Evolutionary conservation across 768 basidiomycete species (phyloP).

Genomic region (Boletus sensibilis): DNA sequence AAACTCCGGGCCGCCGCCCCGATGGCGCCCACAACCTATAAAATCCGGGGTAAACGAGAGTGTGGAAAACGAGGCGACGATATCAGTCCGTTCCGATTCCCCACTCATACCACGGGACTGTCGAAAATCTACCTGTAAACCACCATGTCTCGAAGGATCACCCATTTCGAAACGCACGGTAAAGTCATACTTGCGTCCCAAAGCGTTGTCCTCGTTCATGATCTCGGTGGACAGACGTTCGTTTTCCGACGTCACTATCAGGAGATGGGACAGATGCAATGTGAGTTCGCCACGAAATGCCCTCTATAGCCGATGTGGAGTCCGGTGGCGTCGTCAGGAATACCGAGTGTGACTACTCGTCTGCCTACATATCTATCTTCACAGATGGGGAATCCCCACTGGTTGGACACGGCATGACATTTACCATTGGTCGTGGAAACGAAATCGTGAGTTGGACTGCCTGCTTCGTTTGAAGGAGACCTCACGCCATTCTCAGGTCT

Average conservation of each 20-base stretch:
- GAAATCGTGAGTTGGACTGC: constrained; percentile 63
- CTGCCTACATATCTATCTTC: constrained; percentile 80
- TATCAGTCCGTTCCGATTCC: background rate
- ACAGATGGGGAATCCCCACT: constrained; percentile 65
- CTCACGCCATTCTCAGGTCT: constrained; percentile 52
- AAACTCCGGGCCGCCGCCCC: constrained; percentile 15
- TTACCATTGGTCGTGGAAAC: constrained; percentile 92
- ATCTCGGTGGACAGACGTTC: constrained; percentile 57
- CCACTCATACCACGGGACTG: background rate
- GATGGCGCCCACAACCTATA: background rate
- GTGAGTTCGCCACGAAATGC: constrained; percentile 38
- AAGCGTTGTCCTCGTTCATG: background rate
- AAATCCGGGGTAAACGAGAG: background rate
- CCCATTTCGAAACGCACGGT: constrained; percentile 60
- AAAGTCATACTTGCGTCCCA: constrained; percentile 10
- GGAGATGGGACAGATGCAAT: constrained; percentile 96
- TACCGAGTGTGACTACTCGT: constrained; percentile 93
- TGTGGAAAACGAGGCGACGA: background rate
- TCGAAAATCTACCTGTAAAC: background rate
- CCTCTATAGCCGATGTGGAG: background rate
- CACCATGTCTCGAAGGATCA: constrained; percentile 43
- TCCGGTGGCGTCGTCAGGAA: constrained; percentile 55
- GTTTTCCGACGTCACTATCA: constrained; percentile 87
- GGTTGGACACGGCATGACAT: constrained; percentile 91
- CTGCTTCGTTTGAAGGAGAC: background rate